Evolutionary conservation across 2,329 filamentous ascomycete genomes (phyloP).

Genomic region (Coniella lustricola): DNA sequence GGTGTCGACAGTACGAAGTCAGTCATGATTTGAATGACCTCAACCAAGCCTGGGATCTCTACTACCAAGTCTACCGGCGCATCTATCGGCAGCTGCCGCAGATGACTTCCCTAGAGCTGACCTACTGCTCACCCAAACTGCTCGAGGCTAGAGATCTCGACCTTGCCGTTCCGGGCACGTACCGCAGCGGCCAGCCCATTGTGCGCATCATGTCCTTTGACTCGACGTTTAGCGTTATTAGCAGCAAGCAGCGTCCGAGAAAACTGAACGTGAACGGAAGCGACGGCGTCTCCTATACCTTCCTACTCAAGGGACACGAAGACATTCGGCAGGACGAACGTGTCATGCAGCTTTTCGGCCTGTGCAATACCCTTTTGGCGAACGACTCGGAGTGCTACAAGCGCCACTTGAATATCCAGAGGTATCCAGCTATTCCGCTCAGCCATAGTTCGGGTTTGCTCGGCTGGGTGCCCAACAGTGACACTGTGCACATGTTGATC

Average conservation of each 20-base stretch:
- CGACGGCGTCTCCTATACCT: constrained; percentile 81
- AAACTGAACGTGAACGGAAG: constrained; percentile 85
- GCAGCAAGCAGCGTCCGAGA: constrained; percentile 90
- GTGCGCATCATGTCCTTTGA: constrained; percentile 87
- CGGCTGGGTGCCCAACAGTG: constrained; percentile 95
- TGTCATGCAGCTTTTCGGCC: constrained; percentile 97
- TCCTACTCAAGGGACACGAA: constrained; percentile 95
- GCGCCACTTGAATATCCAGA: constrained; percentile 90
- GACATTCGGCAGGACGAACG: constrained; percentile 98
- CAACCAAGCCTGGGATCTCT: constrained; percentile 98
- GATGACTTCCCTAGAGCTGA: constrained; percentile 83
- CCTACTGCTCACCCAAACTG: constrained; percentile 93
- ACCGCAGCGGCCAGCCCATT: constrained; percentile 69
- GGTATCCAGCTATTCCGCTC: constrained; percentile 92
- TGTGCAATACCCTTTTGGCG: constrained; percentile 90
- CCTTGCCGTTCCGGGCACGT: constrained; percentile 91
- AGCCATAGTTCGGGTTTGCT: constrained; percentile 94
- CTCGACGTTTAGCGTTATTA: constrained; percentile 82
- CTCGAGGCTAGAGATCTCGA: constrained; percentile 80
- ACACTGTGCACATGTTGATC: constrained; percentile 94
- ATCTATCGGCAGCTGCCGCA: constrained; percentile 91
- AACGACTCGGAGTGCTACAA: constrained; percentile 97
- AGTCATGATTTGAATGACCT: constrained; percentile 90
- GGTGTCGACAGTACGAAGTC: constrained; percentile 85
- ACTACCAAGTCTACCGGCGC: constrained; percentile 96